Conservation (phyloP, 192 early-diverging fungal genomes). For the Jimgerdemannia lactiflua region DNA sequence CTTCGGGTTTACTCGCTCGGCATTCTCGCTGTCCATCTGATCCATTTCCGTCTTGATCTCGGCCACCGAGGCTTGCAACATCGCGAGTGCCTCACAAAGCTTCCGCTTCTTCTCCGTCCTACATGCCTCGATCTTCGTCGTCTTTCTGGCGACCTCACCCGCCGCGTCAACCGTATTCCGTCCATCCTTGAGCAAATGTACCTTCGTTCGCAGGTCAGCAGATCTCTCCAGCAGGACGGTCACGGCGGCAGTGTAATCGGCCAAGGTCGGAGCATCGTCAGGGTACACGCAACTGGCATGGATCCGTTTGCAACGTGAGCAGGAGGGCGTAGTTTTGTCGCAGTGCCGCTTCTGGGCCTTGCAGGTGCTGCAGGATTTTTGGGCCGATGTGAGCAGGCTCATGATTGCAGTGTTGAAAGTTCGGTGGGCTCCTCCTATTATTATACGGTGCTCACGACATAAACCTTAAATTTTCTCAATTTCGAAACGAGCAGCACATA, state of each 20-base stretch:
- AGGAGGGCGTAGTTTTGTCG: neutral
- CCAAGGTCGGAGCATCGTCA: neutral
- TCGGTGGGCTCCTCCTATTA: too few relatives aligned
- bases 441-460: too few relatives aligned
- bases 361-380: neutral
- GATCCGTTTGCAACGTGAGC: neutral
- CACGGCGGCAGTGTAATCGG: neutral
- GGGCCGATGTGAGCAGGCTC: neutral
- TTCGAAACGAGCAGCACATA: too few relatives aligned
- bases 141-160: neutral
- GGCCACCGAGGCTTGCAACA: neutral
- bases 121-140: neutral
- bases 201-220: neutral
- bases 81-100: neutral
- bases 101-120: neutral
- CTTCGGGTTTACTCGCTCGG: neutral
- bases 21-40: neutral
- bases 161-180: neutral
- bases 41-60: neutral
- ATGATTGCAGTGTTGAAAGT: neutral
- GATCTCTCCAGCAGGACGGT: neutral
- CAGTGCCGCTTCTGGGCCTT: neutral
- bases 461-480: too few relatives aligned
- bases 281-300: neutral
- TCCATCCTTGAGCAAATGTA: neutral